Evolutionary conservation across 352 stramenopile genomes (phyloP).

Genomic region (Globisporangium emineosum): DNA sequence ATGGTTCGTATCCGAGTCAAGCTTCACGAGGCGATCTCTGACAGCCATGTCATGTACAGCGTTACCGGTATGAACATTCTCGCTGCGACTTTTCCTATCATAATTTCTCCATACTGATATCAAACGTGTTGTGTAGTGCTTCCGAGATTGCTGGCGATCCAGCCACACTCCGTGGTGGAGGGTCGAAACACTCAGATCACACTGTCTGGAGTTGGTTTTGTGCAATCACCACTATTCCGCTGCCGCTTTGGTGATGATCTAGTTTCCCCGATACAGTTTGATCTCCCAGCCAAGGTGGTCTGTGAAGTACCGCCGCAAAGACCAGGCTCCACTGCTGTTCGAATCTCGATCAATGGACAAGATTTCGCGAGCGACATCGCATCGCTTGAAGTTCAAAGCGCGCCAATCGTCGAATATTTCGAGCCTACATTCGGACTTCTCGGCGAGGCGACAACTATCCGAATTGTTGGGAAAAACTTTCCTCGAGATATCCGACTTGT

Average conservation of each 20-base stretch:
- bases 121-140: slow-evolving; percentile 7
- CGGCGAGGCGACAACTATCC: slow-evolving; percentile 20
- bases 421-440: slow-evolving; percentile 19
- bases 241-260: slow-evolving; percentile 9
- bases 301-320: slow-evolving; percentile 11
- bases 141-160: slow-evolving; percentile 10
- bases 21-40: slow-evolving; percentile 4
- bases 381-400: slow-evolving; percentile 13
- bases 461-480: slow-evolving; percentile 28
- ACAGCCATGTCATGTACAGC: slow-evolving; percentile 2
- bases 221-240: slow-evolving; percentile 13
- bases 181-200: not conserved
- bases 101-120: not conserved
- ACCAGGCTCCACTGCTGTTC: not conserved
- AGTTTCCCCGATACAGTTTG: not conserved
- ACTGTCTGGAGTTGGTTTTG: slow-evolving; percentile 9
- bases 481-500: slow-evolving; percentile 17
- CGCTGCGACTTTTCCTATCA: not conserved
- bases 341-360: slow-evolving; percentile 38
- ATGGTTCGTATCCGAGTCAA: slow-evolving; percentile 1
- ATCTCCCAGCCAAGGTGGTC: not conserved
- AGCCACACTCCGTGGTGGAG: slow-evolving; percentile 5
- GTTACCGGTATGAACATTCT: slow-evolving; percentile 1
- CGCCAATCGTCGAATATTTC: slow-evolving; percentile 22
- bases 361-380: slow-evolving; percentile 27